Conservation (phyloP, 495 filamentous ascomycete genomes). For the Evernia prunastri region DNA sequence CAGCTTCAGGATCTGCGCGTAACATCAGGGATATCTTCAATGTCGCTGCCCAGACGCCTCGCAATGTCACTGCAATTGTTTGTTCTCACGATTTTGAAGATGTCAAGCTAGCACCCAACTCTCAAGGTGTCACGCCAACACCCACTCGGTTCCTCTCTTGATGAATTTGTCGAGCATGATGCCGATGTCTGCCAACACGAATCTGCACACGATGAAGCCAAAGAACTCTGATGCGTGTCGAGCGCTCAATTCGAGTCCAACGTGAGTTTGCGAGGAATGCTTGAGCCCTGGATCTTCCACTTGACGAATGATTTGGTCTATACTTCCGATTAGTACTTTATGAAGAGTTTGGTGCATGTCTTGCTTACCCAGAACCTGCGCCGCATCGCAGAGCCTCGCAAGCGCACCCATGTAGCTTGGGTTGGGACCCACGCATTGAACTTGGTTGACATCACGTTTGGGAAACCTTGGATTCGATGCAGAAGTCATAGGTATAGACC, state of each 20-base stretch:
- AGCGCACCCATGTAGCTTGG: slow-evolving; percentile 84
- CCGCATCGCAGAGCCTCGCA: slow-evolving; percentile 89
- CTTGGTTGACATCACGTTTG: slow-evolving; percentile 60
- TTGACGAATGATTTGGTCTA: slow-evolving; percentile 94
- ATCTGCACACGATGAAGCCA: slow-evolving; percentile 91
- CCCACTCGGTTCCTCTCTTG: slow-evolving; percentile 95
- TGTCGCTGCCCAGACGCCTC: slow-evolving; percentile 3
- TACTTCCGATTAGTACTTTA: slow-evolving; percentile 23
- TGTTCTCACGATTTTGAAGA: not conserved
- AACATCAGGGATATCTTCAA: not conserved
- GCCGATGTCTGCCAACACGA: slow-evolving; percentile 76
- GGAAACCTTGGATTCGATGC: slow-evolving; percentile 51
- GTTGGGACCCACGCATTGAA: slow-evolving; percentile 75
- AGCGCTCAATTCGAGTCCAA: slow-evolving; percentile 87
- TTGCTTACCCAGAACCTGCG: slow-evolving; percentile 78
- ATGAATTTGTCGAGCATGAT: slow-evolving; percentile 94
- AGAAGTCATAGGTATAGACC: slow-evolving; percentile 75
- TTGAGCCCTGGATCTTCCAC: slow-evolving; percentile 88
- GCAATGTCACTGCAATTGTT: not conserved
- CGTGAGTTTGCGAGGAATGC: slow-evolving; percentile 76
- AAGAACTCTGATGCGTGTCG: slow-evolving; percentile 97
- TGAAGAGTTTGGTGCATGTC: slow-evolving; percentile 4
- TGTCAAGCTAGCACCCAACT: not conserved
- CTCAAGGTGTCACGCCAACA: slow-evolving; percentile 48
- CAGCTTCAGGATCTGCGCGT: not conserved